These are phyloP conservation scores for Iberis pinnata DNA, from an alignment of 345 rosid species.

Conservation along the genomic window DNA sequence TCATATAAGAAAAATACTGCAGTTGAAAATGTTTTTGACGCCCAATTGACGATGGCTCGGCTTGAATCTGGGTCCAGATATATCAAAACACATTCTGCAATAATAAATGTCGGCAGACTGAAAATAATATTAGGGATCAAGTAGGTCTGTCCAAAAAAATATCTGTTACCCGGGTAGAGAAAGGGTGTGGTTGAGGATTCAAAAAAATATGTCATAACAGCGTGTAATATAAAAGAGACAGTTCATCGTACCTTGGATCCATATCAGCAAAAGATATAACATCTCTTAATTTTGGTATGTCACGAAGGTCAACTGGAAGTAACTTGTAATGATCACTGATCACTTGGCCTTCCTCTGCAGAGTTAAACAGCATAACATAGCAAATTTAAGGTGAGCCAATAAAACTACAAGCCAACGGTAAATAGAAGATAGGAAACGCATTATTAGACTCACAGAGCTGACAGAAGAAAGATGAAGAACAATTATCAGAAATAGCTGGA, in stretches of 20 bases:
- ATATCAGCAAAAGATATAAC: slow-evolving; percentile 61
- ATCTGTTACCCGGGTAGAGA: not conserved
- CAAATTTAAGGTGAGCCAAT: slow-evolving; percentile 1
- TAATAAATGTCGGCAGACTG: slow-evolving; percentile 97
- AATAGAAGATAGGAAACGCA: slow-evolving; percentile 5
- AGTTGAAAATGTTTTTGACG: slow-evolving; percentile 62
- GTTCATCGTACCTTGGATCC: slow-evolving; percentile 66
- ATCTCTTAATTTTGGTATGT: slow-evolving; percentile 60
- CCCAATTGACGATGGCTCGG: slow-evolving; percentile 70
- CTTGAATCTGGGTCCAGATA: slow-evolving; percentile 92
- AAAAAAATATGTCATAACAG: not conserved
- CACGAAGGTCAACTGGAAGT: slow-evolving; percentile 80
- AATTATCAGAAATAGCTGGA: slow-evolving; percentile 9
- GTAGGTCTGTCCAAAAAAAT: slow-evolving; percentile 21
- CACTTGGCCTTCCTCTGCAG: slow-evolving; percentile 84
- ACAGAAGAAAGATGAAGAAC: slow-evolving; percentile 1
- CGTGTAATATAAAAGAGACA: not conserved
- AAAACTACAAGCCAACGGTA: not conserved
- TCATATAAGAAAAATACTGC: slow-evolving; percentile 86
- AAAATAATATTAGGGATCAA: slow-evolving; percentile 51
- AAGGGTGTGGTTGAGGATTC: not conserved
- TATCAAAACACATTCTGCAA: slow-evolving; percentile 97
- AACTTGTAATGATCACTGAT: slow-evolving; percentile 82
- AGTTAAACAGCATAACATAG: slow-evolving; percentile 1
- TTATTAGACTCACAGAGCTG: not conserved